Evolutionary conservation across 2,329 filamentous ascomycete genomes (phyloP).

Genomic region (Colletotrichum sp.): DNA sequence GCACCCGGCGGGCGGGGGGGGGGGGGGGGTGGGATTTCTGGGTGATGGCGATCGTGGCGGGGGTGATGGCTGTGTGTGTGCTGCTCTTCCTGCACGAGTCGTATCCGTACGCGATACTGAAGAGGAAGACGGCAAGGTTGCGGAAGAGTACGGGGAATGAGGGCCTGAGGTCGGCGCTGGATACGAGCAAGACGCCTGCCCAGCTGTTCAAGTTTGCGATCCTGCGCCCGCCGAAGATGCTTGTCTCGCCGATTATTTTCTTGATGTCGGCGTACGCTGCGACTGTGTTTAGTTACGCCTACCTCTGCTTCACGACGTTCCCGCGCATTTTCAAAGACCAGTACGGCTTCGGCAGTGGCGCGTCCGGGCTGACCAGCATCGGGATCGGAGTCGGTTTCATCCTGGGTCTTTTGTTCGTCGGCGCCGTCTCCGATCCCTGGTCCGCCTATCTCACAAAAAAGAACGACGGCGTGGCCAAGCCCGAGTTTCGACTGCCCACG

Average conservation of each 20-base stretch:
- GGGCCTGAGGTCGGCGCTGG: slow-evolving; percentile 21
- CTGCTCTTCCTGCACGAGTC: slow-evolving; percentile 33
- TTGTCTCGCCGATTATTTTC: slow-evolving; percentile 59
- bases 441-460: slow-evolving; percentile 18
- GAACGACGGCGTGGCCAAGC: slow-evolving; percentile 18
- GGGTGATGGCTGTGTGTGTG: slow-evolving; percentile 27
- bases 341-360: slow-evolving; percentile 33
- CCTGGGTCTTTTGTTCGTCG: slow-evolving; percentile 1
- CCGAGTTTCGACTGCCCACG: slow-evolving; percentile 25
- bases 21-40: slow-evolving; percentile 70
- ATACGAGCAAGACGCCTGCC: slow-evolving; percentile 15
- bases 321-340: slow-evolving; percentile 38
- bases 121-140: slow-evolving; percentile 31
- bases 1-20: no score
- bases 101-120: slow-evolving; percentile 29
- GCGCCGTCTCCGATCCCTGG: slow-evolving; percentile 16
- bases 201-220: slow-evolving; percentile 37
- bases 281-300: slow-evolving; percentile 40
- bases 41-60: slow-evolving; percentile 60
- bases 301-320: slow-evolving; percentile 44
- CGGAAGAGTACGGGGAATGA: slow-evolving; percentile 36
- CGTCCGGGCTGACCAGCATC: slow-evolving; percentile 47
- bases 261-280: slow-evolving; percentile 42
- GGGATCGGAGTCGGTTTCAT: slow-evolving; percentile 46
- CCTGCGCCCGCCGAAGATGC: slow-evolving; percentile 50